Conservation (phyloP, 2,329 filamentous ascomycete genomes). For the Pseudofabraea citricarpa region DNA sequence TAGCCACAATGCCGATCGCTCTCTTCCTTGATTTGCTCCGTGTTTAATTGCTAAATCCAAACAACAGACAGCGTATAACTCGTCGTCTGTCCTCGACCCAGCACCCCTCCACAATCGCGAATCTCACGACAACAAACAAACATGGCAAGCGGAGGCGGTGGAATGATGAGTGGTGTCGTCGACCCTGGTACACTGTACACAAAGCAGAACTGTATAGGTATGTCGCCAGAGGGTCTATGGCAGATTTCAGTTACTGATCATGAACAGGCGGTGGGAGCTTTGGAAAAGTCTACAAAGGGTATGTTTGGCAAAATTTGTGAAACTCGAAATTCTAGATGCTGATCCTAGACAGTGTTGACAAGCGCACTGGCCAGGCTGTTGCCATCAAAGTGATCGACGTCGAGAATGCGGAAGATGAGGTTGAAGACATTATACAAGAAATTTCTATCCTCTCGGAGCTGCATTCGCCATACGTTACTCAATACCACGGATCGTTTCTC, state of each 20-base stretch:
- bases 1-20: too few species aligned
- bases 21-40: too few species aligned
- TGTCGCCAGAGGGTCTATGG: too few species aligned
- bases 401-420: conserved; percentile 97
- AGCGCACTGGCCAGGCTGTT: conserved; percentile 85
- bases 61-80: too few species aligned
- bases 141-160: conserved; percentile 25
- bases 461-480: conserved; percentile 92
- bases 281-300: conserved; percentile 98
- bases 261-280: conserved; percentile 85
- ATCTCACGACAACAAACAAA: too few species aligned
- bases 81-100: too few species aligned
- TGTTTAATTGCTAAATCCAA: too few species aligned
- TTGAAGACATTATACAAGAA: conserved; percentile 98
- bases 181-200: conserved; percentile 92
- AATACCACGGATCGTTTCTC: conserved; percentile 95
- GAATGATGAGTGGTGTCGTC: conserved; percentile 44
- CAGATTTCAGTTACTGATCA: conserved; percentile 21
- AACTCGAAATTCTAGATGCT: too few species aligned
- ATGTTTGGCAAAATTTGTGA: conserved; percentile 27
- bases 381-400: conserved; percentile 99
- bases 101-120: too few species aligned
- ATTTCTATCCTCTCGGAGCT: conserved; percentile 96
- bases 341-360: conserved; percentile 79
- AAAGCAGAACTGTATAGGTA: conserved; percentile 86